Conservation (phyloP, 176 grass and related monocot species). For the Typha latifolia region DNA sequence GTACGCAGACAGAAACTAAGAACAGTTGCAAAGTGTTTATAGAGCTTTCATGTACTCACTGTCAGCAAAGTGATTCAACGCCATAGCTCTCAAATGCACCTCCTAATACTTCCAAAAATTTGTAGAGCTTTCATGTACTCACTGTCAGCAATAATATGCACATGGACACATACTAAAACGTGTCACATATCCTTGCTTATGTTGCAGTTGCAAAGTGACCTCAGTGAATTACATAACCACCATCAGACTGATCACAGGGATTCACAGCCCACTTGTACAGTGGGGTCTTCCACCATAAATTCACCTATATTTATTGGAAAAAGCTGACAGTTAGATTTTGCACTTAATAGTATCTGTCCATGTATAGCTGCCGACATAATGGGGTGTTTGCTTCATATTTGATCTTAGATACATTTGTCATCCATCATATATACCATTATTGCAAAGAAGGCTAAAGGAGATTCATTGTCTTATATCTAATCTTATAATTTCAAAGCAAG, state of each 20-base stretch:
- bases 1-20: too few species aligned
- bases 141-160: neutral
- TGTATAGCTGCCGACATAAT: neutral
- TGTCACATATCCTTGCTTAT: neutral
- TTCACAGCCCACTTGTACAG: neutral
- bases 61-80: too few species aligned
- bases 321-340: neutral
- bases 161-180: neutral
- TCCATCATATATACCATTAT: neutral
- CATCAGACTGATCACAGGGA: neutral
- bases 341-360: neutral
- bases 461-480: neutral
- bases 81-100: too few species aligned
- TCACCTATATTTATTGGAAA: neutral
- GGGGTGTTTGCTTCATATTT: neutral
- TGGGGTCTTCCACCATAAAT: neutral
- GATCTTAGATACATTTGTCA: neutral
- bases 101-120: too few species aligned
- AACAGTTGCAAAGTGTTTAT: too few species aligned
- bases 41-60: too few species aligned
- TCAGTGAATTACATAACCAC: too few species aligned
- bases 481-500: neutral
- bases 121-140: too few species aligned
- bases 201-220: neutral
- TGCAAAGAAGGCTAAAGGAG: neutral